These are phyloP conservation scores for Lachnum nothofagi DNA, from an alignment of 2,329 filamentous ascomycete species.

Conservation along the genomic window DNA sequence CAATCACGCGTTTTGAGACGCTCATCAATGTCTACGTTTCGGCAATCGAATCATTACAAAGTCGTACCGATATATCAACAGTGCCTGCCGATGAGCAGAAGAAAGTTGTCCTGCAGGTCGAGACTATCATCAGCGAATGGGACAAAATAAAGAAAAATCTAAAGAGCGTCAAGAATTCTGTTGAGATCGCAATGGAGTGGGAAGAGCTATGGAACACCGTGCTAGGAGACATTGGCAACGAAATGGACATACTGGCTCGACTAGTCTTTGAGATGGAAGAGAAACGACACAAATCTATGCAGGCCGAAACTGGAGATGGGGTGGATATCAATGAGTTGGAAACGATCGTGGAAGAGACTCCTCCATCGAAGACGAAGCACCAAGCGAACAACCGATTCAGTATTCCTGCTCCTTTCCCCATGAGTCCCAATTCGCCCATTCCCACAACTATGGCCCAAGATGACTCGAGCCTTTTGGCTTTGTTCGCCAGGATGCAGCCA, in stretches of 20 bases:
- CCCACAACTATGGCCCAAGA: constrained; percentile 62
- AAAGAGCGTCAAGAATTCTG: constrained; percentile 77
- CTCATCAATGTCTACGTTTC: constrained; percentile 88
- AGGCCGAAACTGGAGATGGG: constrained; percentile 55
- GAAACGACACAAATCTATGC: constrained; percentile 74
- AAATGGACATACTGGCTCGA: constrained; percentile 73
- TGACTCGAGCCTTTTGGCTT: constrained; percentile 78
- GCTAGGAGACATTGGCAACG: constrained; percentile 84
- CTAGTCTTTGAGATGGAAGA: constrained; percentile 98
- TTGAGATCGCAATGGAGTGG: constrained; percentile 98
- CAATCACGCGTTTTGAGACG: constrained; percentile 79
- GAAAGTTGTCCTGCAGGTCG: constrained; percentile 80
- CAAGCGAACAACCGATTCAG: constrained; percentile 63
- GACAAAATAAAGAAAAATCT: constrained; percentile 71
- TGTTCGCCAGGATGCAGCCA: constrained; percentile 95
- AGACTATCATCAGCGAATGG: constrained; percentile 80
- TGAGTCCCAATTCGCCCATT: constrained; percentile 57
- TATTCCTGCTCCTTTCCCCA: constrained; percentile 57
- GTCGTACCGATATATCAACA: constrained; percentile 66
- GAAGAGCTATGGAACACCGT: constrained; percentile 94
- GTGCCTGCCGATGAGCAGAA: constrained; percentile 69
- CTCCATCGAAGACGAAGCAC: constrained; percentile 49
- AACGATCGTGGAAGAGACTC: constrained; percentile 86
- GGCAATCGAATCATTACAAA: constrained; percentile 88
- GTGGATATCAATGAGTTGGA: constrained; percentile 82